These are phyloP conservation scores for Globisporangium alternatum DNA, from an alignment of 352 stramenopile species.

Conservation along the genomic window DNA sequence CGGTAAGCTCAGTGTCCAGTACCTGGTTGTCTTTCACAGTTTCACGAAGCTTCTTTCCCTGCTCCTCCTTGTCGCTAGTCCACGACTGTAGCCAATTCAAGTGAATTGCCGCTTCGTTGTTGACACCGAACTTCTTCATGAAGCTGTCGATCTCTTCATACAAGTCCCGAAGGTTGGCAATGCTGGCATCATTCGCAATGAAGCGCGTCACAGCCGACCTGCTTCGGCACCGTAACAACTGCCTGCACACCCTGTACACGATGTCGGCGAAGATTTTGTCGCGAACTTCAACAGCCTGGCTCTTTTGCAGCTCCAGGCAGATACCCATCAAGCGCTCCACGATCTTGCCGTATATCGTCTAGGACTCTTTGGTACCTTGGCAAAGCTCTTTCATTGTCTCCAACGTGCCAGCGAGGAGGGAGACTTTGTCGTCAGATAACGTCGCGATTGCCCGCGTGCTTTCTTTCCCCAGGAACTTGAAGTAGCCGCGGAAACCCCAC, in stretches of 20 bases:
- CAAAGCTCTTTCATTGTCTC: neutral
- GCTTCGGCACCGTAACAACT: neutral
- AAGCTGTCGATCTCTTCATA: constrained; percentile 11
- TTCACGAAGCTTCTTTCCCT: neutral
- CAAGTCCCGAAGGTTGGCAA: neutral
- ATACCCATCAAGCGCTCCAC: neutral
- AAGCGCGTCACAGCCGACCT: constrained; percentile 1
- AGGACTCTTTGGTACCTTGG: neutral
- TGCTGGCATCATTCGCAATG: neutral
- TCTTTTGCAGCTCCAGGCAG: neutral
- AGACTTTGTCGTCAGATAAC: neutral
- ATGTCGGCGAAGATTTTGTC: neutral
- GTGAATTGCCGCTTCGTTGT: neutral
- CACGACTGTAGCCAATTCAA: neutral
- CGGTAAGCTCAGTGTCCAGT: neutral
- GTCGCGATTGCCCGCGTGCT: neutral
- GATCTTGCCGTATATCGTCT: neutral
- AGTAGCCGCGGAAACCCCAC: neutral
- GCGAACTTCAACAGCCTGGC: neutral
- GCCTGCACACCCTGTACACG: constrained; percentile 5
- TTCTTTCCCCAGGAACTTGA: neutral
- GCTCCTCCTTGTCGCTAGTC: neutral
- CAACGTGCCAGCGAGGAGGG: constrained; percentile 2
- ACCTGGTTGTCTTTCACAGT: neutral
- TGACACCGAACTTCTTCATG: neutral